Evolutionary conservation across 2,329 filamentous ascomycete genomes (phyloP).

Genomic region (Talaromyces sp.): DNA sequence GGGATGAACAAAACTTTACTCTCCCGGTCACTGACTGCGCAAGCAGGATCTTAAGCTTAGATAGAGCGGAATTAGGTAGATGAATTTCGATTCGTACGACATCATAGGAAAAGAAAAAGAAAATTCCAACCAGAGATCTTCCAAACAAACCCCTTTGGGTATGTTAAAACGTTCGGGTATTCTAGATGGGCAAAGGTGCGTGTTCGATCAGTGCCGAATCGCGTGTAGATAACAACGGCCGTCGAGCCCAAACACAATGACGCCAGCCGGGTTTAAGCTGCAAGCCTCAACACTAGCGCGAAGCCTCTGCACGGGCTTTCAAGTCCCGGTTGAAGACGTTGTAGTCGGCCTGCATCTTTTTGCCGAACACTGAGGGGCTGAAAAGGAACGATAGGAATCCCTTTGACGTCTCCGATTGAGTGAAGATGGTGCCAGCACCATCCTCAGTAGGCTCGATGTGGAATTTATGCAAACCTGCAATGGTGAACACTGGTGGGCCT

Average conservation of each 20-base stretch:
- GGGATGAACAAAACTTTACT: too few relatives aligned
- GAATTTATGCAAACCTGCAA: conserved; percentile 30
- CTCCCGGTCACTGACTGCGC: too few relatives aligned
- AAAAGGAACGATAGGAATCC: conserved; percentile 26
- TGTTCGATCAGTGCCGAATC: neutral
- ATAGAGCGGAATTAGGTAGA: too few relatives aligned
- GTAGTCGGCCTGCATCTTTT: conserved; percentile 24
- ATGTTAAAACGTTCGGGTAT: too few relatives aligned
- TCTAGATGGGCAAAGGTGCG: neutral
- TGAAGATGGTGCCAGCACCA: conserved; percentile 29
- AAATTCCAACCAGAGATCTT: neutral
- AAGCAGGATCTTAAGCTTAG: too few relatives aligned
- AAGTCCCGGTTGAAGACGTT: conserved; percentile 26
- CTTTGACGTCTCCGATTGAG: conserved; percentile 25
- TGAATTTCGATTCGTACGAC: too few relatives aligned
- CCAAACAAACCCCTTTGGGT: neutral
- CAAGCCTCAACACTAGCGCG: neutral
- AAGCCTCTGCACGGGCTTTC: conserved; percentile 25
- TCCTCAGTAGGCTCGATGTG: conserved; percentile 24
- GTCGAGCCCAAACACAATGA: neutral
- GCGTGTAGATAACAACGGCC: neutral
- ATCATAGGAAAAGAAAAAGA: too few relatives aligned
- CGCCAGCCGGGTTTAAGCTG: neutral
- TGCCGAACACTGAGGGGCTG: conserved; percentile 26
- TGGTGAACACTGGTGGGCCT: conserved; percentile 30